Conservation (phyloP, 176 grass and related monocot genomes). For the Oryza officinalis region DNA sequence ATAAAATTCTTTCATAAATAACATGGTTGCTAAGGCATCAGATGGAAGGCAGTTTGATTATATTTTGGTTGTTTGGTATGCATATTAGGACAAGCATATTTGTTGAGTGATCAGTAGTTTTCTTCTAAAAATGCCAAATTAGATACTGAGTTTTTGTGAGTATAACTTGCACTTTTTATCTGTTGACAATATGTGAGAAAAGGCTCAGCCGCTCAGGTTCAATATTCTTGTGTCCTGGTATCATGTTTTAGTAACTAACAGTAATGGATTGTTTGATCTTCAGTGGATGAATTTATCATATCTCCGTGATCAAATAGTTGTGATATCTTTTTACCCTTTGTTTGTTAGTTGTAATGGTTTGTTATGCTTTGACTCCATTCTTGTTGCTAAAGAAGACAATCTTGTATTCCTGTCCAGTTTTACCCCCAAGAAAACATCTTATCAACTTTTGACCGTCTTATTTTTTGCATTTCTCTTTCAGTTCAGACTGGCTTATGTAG, state of each 20-base stretch:
- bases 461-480: slow-evolving; percentile 44
- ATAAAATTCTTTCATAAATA: background rate
- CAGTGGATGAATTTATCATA: background rate
- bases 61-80: background rate
- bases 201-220: background rate
- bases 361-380: background rate
- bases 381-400: background rate
- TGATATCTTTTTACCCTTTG: background rate
- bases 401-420: background rate
- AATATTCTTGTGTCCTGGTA: background rate
- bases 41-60: slow-evolving; percentile 5
- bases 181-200: background rate
- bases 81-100: background rate
- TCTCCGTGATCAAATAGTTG: background rate
- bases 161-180: background rate
- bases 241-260: background rate
- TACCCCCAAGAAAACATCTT: slow-evolving; percentile 7
- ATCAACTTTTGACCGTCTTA: background rate
- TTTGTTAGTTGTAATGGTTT: slow-evolving; percentile 14
- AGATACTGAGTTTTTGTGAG: background rate
- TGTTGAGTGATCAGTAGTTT: background rate
- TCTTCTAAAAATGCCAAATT: background rate
- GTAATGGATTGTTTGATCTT: background rate
- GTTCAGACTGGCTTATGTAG: slow-evolving; percentile 96
- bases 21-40: background rate